phyloP scores from a whole-genome alignment of 495 filamentous ascomycete genomes.

The Pyronema omphalodes region DNA sequence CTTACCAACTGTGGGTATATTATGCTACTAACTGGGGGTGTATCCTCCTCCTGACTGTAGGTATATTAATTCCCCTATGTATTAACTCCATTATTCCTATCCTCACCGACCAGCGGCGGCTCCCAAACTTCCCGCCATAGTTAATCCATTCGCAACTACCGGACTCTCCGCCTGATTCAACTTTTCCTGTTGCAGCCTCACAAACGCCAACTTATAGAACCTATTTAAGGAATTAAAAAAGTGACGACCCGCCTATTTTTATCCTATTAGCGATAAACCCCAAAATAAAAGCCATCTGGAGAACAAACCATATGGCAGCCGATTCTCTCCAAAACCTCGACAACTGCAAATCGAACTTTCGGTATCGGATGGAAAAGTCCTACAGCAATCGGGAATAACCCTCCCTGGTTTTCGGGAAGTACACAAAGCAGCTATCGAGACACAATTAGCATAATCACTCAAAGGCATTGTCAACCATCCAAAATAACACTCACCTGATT shows the following conservation, averaged over 20 bases:
- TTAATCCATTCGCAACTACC: constrained; percentile 15
- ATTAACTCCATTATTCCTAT: no score
- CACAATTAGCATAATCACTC: not conserved
- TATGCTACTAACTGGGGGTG: no score
- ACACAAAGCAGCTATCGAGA: constrained; percentile 37
- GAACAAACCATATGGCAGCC: constrained; percentile 44
- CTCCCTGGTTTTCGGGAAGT: constrained; percentile 69
- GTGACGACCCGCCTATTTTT: constrained; percentile 50
- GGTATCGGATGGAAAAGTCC: constrained; percentile 82
- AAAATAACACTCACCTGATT: constrained; percentile 39
- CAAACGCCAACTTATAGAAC: constrained; percentile 69
- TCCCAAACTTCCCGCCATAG: constrained; percentile 9
- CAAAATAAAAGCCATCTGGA: not conserved
- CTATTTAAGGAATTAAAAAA: constrained; percentile 77
- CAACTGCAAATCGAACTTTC: constrained; percentile 58
- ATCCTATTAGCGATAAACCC: not conserved
- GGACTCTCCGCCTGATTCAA: constrained; percentile 21
- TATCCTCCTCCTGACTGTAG: no score
- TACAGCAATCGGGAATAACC: constrained; percentile 78
- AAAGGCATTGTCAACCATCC: no score
- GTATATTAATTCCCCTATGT: no score
- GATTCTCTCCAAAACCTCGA: constrained; percentile 66
- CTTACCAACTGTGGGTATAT: no score
- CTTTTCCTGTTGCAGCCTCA: constrained; percentile 46
- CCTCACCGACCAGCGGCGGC: no score